A percentile compares a stretch with the other conserved stretches of the same genome.
Evolutionary conservation across 306 rosid genomes (phyloP).

Genomic region (Biancaea sappan): DNA sequence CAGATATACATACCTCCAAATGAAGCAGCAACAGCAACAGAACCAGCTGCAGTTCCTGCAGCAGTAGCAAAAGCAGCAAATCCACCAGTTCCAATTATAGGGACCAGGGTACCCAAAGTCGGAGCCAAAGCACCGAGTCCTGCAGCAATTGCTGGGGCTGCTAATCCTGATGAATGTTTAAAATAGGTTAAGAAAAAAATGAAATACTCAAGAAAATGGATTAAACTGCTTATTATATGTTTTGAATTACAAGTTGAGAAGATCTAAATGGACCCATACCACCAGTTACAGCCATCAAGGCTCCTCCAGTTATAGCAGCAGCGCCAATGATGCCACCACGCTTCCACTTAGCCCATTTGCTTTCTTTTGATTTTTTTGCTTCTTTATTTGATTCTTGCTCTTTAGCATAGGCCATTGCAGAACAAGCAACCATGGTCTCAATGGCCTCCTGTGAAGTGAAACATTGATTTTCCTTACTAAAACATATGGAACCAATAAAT

Average conservation of each 20-base stretch:
- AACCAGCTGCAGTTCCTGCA: slow-evolving; percentile 93
- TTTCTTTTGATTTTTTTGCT: slow-evolving; percentile 52
- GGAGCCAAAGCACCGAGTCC: slow-evolving; percentile 94
- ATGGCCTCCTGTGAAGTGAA: slow-evolving; percentile 76
- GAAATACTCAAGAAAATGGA: slow-evolving; percentile 17
- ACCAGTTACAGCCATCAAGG: slow-evolving; percentile 90
- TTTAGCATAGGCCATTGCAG: slow-evolving; percentile 83
- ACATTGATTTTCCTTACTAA: slow-evolving; percentile 28
- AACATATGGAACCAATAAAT: slow-evolving; percentile 26
- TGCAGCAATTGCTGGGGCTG: slow-evolving; percentile 97
- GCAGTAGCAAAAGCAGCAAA: slow-evolving; percentile 95
- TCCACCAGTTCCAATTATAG: slow-evolving; percentile 88
- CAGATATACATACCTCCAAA: slow-evolving; percentile 77
- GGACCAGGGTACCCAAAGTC: slow-evolving; percentile 86
- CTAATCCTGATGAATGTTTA: slow-evolving; percentile 70
- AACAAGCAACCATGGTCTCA: slow-evolving; percentile 88
- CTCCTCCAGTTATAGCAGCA: slow-evolving; percentile 93
- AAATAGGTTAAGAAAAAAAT: slow-evolving; percentile 20
- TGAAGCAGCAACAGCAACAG: slow-evolving; percentile 98
- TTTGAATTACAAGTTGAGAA: slow-evolving; percentile 24
- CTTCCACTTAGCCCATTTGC: slow-evolving; percentile 82
- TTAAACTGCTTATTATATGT: slow-evolving; percentile 15
- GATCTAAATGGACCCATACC: slow-evolving; percentile 55
- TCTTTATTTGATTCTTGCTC: slow-evolving; percentile 56
- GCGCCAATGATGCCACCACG: slow-evolving; percentile 98